Evolutionary conservation across 192 early-diverging fungal genomes (phyloP), one percentile per base, ranked within the genome.

Genomic region (Phycomyces blakesleeanus): DNA sequence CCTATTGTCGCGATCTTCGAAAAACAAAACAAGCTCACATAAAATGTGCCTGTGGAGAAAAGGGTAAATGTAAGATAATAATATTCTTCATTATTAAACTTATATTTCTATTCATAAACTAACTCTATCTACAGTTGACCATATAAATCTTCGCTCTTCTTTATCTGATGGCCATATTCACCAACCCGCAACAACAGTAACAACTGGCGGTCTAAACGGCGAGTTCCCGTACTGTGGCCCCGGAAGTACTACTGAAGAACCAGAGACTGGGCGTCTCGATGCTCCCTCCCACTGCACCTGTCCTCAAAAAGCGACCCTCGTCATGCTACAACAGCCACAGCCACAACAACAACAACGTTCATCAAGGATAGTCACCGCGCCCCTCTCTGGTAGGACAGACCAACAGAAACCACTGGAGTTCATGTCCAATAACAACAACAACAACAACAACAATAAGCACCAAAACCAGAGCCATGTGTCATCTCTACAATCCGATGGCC

Each of bases 11-110:
- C 37, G 82, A 87, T 52, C 64, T 87, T 15, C 79, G 86, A 53
- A 86, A 82, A 51, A 80, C 82, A 9, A 79, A 82, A 41, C 84
- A 87, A 70, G 78, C 82, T 7, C 84, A 85, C 53, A 80, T 83
- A 8, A 85, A 85, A 69, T 90, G 88, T 52, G 61, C 38, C 22
- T 79, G 37, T 88, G 85, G 66, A 65, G 72, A 18, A 22, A 72
- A 47, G 52, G 60, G 15, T 12, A 52, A 55, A 54, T 53, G 38
- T 53, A 61, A 61, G 25, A 5, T 1, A n/a, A 54, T 29, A 51
- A 53, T 29, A 37, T 0, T 2, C 15, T 20, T n/a, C 25, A 49
- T 56, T 49, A 41, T 55, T 20, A 49, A 37, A 8, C 3, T 20
- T 14, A 27, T 38, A 37, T 20, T 44, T 42, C 22, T 54, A 22